These are phyloP conservation scores for Heritiera fomes DNA, from an alignment of 345 rosid genomes.

Conservation along the genomic window DNA sequence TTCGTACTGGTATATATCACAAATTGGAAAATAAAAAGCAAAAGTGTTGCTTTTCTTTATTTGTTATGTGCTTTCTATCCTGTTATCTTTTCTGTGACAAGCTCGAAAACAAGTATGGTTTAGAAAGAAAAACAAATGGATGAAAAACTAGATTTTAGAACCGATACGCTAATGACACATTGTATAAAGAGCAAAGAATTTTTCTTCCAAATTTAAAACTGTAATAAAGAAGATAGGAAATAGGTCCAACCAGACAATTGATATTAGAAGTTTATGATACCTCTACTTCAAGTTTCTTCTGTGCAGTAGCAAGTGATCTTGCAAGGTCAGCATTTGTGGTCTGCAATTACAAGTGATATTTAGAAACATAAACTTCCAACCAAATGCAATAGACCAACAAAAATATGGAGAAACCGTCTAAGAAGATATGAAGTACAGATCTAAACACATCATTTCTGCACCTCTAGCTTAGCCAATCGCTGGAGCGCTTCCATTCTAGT, in stretches of 20 bases:
- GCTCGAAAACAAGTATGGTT: neutral
- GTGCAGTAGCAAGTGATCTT: slow-evolving; percentile 72
- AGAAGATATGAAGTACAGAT: slow-evolving; percentile 17
- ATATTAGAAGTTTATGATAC: slow-evolving; percentile 46
- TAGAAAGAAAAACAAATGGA: neutral
- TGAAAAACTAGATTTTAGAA: neutral
- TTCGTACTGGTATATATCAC: neutral
- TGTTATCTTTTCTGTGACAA: neutral
- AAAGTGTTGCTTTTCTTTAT: neutral
- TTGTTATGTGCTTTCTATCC: neutral
- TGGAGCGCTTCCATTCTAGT: slow-evolving; percentile 92
- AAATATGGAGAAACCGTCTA: neutral
- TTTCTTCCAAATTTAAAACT: slow-evolving; percentile 12
- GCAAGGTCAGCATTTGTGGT: slow-evolving; percentile 87
- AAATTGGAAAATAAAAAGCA: neutral
- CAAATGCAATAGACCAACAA: slow-evolving; percentile 8
- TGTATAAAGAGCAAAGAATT: neutral
- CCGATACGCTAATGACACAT: neutral
- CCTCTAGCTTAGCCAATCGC: slow-evolving; percentile 87
- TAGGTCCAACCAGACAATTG: slow-evolving; percentile 13
- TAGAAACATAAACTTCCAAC: slow-evolving; percentile 23
- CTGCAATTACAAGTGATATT: slow-evolving; percentile 52
- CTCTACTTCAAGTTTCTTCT: slow-evolving; percentile 85
- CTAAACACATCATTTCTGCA: slow-evolving; percentile 31
- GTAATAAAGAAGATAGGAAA: neutral